phyloP scores from a whole-genome alignment of 176 grass and related monocot species.

The Aegilops sharonensis region DNA sequence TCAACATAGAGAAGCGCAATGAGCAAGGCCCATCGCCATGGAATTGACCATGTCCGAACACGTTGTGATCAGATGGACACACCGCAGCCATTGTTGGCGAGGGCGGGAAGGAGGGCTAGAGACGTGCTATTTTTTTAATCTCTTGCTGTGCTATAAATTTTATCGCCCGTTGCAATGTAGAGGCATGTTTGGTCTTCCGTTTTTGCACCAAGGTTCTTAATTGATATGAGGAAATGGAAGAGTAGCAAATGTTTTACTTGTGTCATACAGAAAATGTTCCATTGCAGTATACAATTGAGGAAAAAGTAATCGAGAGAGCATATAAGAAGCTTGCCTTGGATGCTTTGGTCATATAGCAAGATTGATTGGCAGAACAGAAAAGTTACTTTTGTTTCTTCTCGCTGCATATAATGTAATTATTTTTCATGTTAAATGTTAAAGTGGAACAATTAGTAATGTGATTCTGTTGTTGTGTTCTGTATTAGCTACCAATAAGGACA shows the following conservation, averaged over 20 bases:
- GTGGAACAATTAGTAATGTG: conserved; percentile 22
- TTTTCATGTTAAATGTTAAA: not conserved
- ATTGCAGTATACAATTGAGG: conserved; percentile 60
- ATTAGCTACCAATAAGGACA: conserved; percentile 80
- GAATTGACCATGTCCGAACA: no score
- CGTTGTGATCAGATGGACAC: no score
- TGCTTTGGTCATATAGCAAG: conserved; percentile 66
- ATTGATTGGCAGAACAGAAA: conserved; percentile 68
- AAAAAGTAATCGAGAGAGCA: conserved; percentile 68
- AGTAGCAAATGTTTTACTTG: no score
- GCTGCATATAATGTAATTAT: not conserved
- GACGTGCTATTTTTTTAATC: no score
- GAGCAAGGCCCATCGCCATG: no score
- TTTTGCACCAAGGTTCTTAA: conserved; percentile 53
- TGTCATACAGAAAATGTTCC: conserved; percentile 6
- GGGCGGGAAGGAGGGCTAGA: no score
- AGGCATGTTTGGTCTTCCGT: conserved; percentile 37
- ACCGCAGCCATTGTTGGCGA: no score
- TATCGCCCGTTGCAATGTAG: no score
- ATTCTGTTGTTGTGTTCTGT: conserved; percentile 25
- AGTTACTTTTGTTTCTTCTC: conserved; percentile 26
- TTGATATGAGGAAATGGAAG: not conserved
- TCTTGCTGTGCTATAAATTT: no score
- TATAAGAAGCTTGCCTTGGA: conserved; percentile 57
- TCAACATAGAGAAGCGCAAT: no score